Conservation (phyloP, 2,329 filamentous ascomycete genomes). For the Colletotrichum phormii region DNA sequence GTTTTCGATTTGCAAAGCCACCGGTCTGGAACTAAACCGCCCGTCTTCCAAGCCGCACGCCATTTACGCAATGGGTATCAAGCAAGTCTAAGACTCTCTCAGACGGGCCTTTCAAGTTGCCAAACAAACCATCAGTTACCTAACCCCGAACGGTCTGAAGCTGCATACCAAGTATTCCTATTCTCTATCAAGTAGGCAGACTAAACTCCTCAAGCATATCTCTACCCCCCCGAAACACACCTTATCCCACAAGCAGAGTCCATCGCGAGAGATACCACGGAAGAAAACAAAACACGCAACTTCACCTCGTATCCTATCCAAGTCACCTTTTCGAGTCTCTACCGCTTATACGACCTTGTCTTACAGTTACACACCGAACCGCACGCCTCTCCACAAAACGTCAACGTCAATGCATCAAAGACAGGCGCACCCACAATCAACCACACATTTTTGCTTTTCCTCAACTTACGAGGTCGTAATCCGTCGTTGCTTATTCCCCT, state of each 20-base stretch:
- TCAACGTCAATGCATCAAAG: slow-evolving; percentile 11
- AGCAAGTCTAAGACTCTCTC: neutral
- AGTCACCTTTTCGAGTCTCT: neutral
- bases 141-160: neutral
- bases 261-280: neutral
- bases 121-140: neutral
- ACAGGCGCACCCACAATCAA: neutral
- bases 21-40: neutral
- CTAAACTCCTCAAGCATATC: neutral
- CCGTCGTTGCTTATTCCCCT: neutral
- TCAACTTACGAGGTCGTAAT: neutral
- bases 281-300: neutral
- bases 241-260: neutral
- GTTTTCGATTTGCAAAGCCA: neutral
- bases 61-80: neutral
- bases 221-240: neutral
- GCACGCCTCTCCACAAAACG: neutral
- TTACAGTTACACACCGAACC: neutral
- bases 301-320: neutral
- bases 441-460: neutral
- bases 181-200: neutral
- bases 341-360: neutral
- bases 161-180: neutral
- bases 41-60: neutral
- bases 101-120: neutral